Conservation (phyloP, 805 yeast species). For the Sugiyamaella boreocaroliniensis region DNA sequence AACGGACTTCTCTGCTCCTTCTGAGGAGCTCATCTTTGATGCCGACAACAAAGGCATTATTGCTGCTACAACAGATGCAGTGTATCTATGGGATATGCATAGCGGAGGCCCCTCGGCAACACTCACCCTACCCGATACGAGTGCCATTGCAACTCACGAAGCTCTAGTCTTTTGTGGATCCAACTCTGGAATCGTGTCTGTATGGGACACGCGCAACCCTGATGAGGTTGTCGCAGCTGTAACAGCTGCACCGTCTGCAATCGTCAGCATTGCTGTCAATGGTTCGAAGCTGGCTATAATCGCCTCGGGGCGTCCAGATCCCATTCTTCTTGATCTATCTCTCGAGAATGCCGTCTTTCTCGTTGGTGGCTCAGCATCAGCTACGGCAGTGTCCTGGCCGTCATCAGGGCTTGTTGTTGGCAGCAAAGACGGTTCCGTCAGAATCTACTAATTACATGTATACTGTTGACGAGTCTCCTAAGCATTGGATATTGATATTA, state of each 20-base stretch:
- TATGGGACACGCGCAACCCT: constrained; percentile 8
- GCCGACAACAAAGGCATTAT: constrained; percentile 34
- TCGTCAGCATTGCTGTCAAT: neutral
- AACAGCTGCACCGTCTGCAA: neutral
- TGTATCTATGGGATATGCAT: constrained; percentile 8
- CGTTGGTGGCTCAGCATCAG: neutral
- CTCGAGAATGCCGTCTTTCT: neutral
- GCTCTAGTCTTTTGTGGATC: constrained; percentile 5
- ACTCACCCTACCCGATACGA: neutral
- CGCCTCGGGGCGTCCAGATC: neutral
- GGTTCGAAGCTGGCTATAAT: neutral
- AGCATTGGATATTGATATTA: too few species aligned
- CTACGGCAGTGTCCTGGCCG: neutral
- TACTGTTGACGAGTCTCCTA: neutral
- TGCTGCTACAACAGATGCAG: constrained; percentile 36
- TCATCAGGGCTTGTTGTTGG: neutral
- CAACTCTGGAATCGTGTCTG: neutral
- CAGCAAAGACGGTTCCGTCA: neutral
- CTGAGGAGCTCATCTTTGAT: constrained; percentile 32
- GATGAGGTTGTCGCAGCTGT: neutral
- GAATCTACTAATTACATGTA: neutral
- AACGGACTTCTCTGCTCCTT: neutral
- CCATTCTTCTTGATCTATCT: neutral
- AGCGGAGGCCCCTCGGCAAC: neutral
- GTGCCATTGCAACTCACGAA: constrained; percentile 1